Base-by-base conservation (phyloP, 2,329 filamentous ascomycete species). In the Paraphoma sp. region DNA sequence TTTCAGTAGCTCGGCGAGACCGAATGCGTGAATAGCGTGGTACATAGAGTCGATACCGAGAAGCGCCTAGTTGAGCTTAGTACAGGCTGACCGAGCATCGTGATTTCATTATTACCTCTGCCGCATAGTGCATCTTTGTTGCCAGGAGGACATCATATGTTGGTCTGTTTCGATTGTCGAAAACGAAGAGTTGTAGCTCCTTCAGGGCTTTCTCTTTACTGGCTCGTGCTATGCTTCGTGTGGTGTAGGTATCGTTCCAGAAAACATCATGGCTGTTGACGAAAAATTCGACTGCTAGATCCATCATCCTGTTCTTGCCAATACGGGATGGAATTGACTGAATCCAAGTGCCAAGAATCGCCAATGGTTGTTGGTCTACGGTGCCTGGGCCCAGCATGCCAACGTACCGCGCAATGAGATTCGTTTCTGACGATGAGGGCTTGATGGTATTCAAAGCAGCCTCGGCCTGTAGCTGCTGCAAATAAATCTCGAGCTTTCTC, bases 111-210 rank as follows among this genome's bases (percentile, higher is more conserved):
- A 6, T 42, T 51, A 71, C 70, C 53, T 73, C 70, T 14, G 70
- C 68, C 23, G 65, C 64, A 33, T 67, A 71, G 43, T 72, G 70
- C 50, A 71, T 54, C 43, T 73, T 73, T 3, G 68, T 72, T 5
- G 68, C 67, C 10, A 73, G 17, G 1, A 68, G 51, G 33, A 70
- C 54, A 2, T 73, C 69, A 29, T 73, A 72, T 0, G 58, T 71
- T 11, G 62, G 54, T 1, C 48, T 41, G 8, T 45, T 58, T 8
- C 55, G 48, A 7, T 57, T 38, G 7, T 60, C 45, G 4, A 59
- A 53, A 0, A 71, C 57, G 6, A 57, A 59, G 11, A 71, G 53
- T 30, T 71, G 69, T 16, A 73, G 30, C 28, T 64, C 59, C 41
- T 56, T 65, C 40, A 73, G 44, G 3, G 70, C 70, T 47, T 57